These are phyloP conservation scores for Kwoniella sp. DNA, from an alignment of 768 basidiomycete genomes.

Conservation along the genomic window DNA sequence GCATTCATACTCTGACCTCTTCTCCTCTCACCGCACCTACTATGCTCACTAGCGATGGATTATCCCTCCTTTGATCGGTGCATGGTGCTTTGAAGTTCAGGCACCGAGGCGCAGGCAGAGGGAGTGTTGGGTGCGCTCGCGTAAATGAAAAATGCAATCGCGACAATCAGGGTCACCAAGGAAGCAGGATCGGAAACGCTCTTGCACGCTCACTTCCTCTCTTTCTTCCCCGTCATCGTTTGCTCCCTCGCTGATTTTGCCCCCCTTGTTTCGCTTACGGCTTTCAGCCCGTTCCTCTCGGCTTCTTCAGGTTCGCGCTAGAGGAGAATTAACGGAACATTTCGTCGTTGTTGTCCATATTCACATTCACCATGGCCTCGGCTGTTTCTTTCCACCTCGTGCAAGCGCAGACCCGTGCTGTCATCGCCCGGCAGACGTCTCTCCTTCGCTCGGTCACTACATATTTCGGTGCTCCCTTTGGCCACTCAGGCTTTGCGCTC, in stretches of 20 bases:
- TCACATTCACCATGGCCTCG: background rate
- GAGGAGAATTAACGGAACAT: background rate
- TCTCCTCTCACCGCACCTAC: too few relatives aligned
- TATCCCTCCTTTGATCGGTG: too few relatives aligned
- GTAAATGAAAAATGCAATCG: too few relatives aligned
- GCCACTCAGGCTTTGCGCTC: background rate
- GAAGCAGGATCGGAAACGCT: background rate
- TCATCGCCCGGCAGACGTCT: conserved; percentile 3
- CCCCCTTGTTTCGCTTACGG: background rate
- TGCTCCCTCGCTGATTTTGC: background rate
- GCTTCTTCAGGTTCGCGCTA: background rate
- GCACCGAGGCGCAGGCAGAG: background rate
- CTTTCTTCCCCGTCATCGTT: background rate
- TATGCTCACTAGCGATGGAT: too few relatives aligned
- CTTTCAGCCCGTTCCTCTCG: background rate
- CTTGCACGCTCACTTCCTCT: background rate
- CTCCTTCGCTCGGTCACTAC: background rate
- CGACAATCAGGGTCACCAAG: background rate
- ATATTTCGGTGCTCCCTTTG: background rate
- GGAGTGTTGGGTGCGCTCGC: too few relatives aligned
- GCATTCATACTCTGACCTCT: too few relatives aligned
- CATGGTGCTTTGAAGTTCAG: background rate
- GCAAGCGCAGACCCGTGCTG: too few relatives aligned
- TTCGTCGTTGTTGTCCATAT: too few relatives aligned
- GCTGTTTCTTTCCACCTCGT: background rate